These are phyloP conservation scores for Rosa lucieae DNA, from an alignment of 306 rosid species.

Conservation along the genomic window DNA sequence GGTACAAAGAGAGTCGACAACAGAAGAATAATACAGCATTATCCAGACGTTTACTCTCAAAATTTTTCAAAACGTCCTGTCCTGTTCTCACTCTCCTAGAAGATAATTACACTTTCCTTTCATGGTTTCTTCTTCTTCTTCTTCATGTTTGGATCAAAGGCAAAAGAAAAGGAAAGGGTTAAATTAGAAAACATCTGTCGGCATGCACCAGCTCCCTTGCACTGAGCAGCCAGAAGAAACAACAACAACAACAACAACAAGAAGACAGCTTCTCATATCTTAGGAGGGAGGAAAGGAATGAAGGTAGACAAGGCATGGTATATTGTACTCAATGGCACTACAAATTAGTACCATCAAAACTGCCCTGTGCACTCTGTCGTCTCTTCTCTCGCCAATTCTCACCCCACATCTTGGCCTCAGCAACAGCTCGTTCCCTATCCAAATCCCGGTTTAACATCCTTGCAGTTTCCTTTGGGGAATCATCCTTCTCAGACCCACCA, in stretches of 20 bases:
- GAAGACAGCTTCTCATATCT: constrained; percentile 23
- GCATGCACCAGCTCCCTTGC: constrained; percentile 31
- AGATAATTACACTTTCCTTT: constrained; percentile 41
- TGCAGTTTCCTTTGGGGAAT: constrained; percentile 76
- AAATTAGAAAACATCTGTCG: constrained; percentile 37
- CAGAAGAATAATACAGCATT: constrained; percentile 20
- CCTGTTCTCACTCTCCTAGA: constrained; percentile 25
- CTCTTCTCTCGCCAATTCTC: constrained; percentile 88
- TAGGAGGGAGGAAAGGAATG: constrained; percentile 25
- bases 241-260: neutral
- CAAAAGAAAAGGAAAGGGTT: constrained; percentile 16
- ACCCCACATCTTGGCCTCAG: constrained; percentile 97
- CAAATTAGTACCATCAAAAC: constrained; percentile 61
- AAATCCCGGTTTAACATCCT: constrained; percentile 68
- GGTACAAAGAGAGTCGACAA: neutral
- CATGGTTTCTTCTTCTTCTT: constrained; percentile 11
- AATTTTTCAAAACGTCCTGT: constrained; percentile 24
- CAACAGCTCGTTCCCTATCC: constrained; percentile 86
- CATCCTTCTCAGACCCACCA: constrained; percentile 85
- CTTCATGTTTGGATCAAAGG: constrained; percentile 14
- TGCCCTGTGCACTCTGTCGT: constrained; percentile 60
- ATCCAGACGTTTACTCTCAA: constrained; percentile 31
- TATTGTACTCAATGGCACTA: constrained; percentile 27
- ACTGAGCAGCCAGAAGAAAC: constrained; percentile 29
- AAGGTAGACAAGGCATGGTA: constrained; percentile 14